Percentiles rank a stretch among this genome's conserved stretches.
Evolutionary conservation across 352 stramenopile species (phyloP).

Genomic region (Globisporangium cylindrosporum): DNA sequence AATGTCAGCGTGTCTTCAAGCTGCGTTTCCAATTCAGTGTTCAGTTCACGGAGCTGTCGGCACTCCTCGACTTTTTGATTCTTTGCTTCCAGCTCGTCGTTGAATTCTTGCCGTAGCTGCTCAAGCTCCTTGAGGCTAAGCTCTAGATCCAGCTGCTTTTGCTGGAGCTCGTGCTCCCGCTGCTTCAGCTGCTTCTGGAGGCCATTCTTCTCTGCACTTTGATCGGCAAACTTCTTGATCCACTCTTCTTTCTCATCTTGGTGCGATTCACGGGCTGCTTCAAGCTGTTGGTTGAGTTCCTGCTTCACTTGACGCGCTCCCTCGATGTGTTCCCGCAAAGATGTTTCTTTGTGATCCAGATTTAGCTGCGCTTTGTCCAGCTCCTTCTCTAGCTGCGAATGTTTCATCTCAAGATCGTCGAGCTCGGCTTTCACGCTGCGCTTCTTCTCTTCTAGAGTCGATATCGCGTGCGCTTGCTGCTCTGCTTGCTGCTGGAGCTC

Average conservation of each 20-base stretch:
- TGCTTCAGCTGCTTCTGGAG: constrained; percentile 56
- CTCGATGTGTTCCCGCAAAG: constrained; percentile 29
- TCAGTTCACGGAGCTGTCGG: constrained; percentile 21
- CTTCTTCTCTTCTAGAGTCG: constrained; percentile 36
- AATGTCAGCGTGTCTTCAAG: constrained; percentile 23
- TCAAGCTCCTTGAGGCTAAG: constrained; percentile 43
- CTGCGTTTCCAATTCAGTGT: constrained; percentile 28
- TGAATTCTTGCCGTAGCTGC: constrained; percentile 36
- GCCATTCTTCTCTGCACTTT: constrained; percentile 51
- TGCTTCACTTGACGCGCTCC: constrained; percentile 32
- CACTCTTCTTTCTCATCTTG: constrained; percentile 53
- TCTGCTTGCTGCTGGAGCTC: constrained; percentile 39
- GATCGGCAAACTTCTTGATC: constrained; percentile 63
- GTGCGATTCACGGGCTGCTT: constrained; percentile 30
- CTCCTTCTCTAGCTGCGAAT: constrained; percentile 36
- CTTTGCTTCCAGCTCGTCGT: constrained; percentile 27
- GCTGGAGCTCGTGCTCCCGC: constrained; percentile 31
- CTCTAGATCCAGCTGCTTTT: constrained; percentile 36
- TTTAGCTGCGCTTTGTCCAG: constrained; percentile 52
- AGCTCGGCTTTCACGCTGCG: constrained; percentile 24
- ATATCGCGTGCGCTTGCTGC: constrained; percentile 31
- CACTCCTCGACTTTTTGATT: constrained; percentile 26
- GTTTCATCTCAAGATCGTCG: constrained; percentile 28
- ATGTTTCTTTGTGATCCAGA: constrained; percentile 44
- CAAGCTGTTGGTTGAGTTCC: constrained; percentile 37